A percentile compares a stretch with the other conserved stretches of the same genome.
These are phyloP conservation scores for Thraustotheca clavata DNA, from an alignment of 352 stramenopile genomes.

Conservation along the genomic window DNA sequence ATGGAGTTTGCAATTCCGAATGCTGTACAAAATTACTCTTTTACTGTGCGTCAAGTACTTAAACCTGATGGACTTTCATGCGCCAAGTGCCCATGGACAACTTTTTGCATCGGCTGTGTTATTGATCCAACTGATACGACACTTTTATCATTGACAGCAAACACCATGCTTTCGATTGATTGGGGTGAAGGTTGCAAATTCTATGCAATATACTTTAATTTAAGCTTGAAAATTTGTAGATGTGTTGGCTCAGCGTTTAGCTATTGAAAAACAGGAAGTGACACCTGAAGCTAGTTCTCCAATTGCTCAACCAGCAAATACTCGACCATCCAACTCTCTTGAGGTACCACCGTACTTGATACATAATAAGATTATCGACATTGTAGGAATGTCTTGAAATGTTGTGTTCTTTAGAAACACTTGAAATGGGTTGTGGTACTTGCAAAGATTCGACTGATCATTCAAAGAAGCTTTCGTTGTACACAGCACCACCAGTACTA, in stretches of 20 bases:
- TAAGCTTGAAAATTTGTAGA: not conserved
- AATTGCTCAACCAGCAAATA: conserved; percentile 9
- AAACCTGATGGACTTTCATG: conserved; percentile 1
- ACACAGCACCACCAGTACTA: conserved; percentile 45
- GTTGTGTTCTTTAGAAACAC: conserved; percentile 35
- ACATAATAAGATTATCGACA: not conserved
- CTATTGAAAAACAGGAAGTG: not conserved
- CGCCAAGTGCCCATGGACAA: conserved; percentile 10
- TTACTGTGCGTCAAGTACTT: conserved; percentile 12
- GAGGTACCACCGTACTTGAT: not conserved
- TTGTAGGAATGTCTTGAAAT: conserved; percentile 36
- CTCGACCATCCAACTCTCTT: conserved; percentile 1
- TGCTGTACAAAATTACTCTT: not conserved
- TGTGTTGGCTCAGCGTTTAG: not conserved
- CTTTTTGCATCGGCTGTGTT: not conserved
- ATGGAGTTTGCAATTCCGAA: conserved; percentile 12
- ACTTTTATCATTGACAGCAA: not conserved
- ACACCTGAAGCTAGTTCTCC: not conserved
- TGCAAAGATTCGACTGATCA: conserved; percentile 31
- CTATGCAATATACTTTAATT: too few relatives aligned
- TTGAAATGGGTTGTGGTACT: conserved; percentile 37
- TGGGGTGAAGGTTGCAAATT: conserved; percentile 12
- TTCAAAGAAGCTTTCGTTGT: conserved; percentile 44
- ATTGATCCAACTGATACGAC: not conserved
- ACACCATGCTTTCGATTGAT: conserved; percentile 14